Conservation (phyloP, 108 stramenopile genomes). For the Skeletonema marinoi region DNA sequence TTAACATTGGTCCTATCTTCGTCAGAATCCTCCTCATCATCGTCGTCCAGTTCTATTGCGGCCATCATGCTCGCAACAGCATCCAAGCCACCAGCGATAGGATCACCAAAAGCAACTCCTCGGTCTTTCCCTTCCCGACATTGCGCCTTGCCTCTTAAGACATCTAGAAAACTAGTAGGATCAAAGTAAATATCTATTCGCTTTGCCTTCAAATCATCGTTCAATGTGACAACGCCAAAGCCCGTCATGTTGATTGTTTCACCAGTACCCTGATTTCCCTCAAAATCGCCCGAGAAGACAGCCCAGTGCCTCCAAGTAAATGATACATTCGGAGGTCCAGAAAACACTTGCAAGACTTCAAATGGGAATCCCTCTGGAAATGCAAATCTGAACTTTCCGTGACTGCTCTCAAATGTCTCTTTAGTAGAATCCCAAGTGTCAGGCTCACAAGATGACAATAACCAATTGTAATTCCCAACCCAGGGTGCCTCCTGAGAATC, state of each 20-base stretch:
- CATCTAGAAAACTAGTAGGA: conserved; percentile 45
- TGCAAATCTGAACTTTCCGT: conserved; percentile 52
- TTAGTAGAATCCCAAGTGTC: conserved; percentile 39
- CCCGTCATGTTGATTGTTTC: conserved; percentile 61
- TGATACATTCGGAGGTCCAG: conserved; percentile 52
- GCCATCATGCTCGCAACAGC: conserved; percentile 8
- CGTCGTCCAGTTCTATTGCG: neutral
- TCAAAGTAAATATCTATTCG: conserved; percentile 47
- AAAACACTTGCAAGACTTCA: conserved; percentile 57
- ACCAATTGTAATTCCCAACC: conserved; percentile 57
- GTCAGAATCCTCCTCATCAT: neutral
- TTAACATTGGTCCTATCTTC: neutral
- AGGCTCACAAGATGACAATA: conserved; percentile 42
- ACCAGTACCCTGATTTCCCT: conserved; percentile 50
- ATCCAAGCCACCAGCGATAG: conserved; percentile 20
- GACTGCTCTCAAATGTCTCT: conserved; percentile 48
- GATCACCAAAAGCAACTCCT: conserved; percentile 12
- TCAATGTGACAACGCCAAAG: conserved; percentile 49
- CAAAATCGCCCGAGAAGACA: conserved; percentile 45
- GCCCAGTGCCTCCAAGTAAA: conserved; percentile 70
- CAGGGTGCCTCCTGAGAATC: conserved; percentile 40
- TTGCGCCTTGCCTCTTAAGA: conserved; percentile 34
- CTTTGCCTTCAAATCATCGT: conserved; percentile 42
- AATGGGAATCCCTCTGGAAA: conserved; percentile 61
- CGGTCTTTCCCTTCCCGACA: conserved; percentile 1